phyloP scores from a whole-genome alignment of 2,329 filamentous ascomycete species.

The Chrysoporthe deuterocubensis region DNA sequence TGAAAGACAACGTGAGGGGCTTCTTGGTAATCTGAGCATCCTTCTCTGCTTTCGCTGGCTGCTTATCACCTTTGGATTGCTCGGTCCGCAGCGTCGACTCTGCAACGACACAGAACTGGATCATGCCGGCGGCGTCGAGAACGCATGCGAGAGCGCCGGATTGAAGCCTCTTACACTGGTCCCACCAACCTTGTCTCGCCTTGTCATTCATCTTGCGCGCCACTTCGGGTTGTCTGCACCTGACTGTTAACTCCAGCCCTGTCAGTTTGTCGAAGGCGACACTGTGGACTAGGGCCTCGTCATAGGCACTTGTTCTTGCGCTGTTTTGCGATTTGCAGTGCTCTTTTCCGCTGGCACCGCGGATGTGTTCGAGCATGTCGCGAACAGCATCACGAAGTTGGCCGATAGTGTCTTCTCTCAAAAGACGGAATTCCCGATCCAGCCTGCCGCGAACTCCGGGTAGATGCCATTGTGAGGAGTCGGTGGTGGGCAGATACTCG shows the following conservation, averaged over 20 bases:
- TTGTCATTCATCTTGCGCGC: slow-evolving; percentile 31
- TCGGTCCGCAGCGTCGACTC: slow-evolving; percentile 33
- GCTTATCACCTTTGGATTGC: not conserved
- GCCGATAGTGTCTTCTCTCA: slow-evolving; percentile 59
- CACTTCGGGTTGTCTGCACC: slow-evolving; percentile 49
- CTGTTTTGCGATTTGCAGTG: slow-evolving; percentile 31
- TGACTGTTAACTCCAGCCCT: slow-evolving; percentile 50
- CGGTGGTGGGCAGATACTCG: slow-evolving; percentile 47
- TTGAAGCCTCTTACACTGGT: slow-evolving; percentile 50
- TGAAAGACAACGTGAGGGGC: slow-evolving; percentile 38
- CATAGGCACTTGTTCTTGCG: slow-evolving; percentile 44
- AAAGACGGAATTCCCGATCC: slow-evolving; percentile 59
- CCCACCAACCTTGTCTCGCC: slow-evolving; percentile 55
- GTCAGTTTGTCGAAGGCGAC: slow-evolving; percentile 42
- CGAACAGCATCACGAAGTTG: slow-evolving; percentile 55
- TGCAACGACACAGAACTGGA: slow-evolving; percentile 48
- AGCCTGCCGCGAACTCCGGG: slow-evolving; percentile 51
- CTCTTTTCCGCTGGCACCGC: slow-evolving; percentile 19
- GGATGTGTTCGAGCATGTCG: slow-evolving; percentile 43
- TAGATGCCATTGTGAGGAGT: slow-evolving; percentile 45
- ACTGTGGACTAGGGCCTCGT: slow-evolving; percentile 37
- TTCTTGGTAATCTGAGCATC: not conserved
- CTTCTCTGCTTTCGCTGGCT: not conserved
- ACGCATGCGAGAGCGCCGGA: slow-evolving; percentile 55
- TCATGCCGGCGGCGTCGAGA: slow-evolving; percentile 43